Evolutionary conservation across 805 yeast species (phyloP), one percentile per base, ranked within the genome.

Genomic region (Metschnikowia koreensis): DNA sequence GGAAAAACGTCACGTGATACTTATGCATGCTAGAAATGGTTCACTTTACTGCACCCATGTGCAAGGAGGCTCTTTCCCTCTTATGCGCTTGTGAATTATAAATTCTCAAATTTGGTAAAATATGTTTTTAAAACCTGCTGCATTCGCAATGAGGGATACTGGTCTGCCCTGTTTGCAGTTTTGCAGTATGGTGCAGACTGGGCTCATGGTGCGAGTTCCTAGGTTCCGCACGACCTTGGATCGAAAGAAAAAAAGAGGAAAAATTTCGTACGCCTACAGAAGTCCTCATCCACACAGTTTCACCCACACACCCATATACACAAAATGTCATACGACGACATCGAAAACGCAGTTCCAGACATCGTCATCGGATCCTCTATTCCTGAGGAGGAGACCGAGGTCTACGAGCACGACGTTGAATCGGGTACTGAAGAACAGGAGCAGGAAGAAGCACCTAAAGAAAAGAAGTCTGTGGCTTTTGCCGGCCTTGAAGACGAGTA

Each of bases 341-440:
- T 89, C 63, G 91, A 89, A 69, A 89, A 84, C 70, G 91, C 86
- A 52, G 85, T 84, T 60, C 97, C 97, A 42, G 88, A 86, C 67
- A 85, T 91, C 64, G 84, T 91, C 60, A 87, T 89, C 67, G 85
- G 85, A 16, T 79, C 81, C n/a, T 60, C 65, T 39, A 58, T 69
- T 41, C 78, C 73, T 38, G 75, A 69, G 31, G 73, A 66, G 36
- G 76, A 73, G 9, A 61, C 63, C 56, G 53, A 50, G 11, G 75
- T 82, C 73, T 75, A 89, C 81, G 74, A 81, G 71, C 70, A 71
- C 71, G 77, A 76, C 63, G 62, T 71, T 26, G 79, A 71, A 56
- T 69, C 74, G 46, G 78, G 77, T 56, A 73, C 72, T 51, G 80
- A 79, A 54, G 74, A 70, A 46, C 77, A 67, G 49, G 80, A 71